A percentile compares a stretch with the other conserved stretches of the same genome.
Conservation (phyloP, 2,329 filamentous ascomycete species). For the Fusarium solani-melongenae region DNA sequence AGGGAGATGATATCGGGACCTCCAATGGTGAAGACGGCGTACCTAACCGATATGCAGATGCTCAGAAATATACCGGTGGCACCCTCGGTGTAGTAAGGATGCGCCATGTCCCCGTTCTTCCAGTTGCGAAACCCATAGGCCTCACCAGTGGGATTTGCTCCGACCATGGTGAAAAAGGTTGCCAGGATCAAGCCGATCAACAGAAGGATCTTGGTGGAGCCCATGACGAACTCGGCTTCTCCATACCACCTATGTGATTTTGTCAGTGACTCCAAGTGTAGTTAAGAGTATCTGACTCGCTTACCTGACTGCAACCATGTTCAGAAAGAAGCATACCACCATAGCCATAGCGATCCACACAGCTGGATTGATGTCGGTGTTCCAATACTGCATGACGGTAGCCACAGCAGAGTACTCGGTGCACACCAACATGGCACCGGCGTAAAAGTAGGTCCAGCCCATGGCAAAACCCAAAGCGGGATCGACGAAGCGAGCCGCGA, state of each 20-base stretch:
- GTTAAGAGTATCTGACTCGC: conserved; percentile 29
- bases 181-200: conserved; percentile 67
- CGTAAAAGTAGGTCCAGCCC: conserved; percentile 63
- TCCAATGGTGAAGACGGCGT: conserved; percentile 75
- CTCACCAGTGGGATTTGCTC: conserved; percentile 72
- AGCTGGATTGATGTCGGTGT: conserved; percentile 54
- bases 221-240: conserved; percentile 64
- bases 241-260: conserved; percentile 48
- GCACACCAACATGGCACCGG: conserved; percentile 58
- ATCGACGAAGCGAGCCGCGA: conserved; percentile 66
- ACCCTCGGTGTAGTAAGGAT: conserved; percentile 53
- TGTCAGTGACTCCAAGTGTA: not conserved
- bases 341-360: conserved; percentile 62
- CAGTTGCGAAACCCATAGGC: conserved; percentile 72
- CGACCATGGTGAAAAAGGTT: conserved; percentile 76
- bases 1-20: conserved; percentile 74
- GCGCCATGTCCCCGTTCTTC: conserved; percentile 48
- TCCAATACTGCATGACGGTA: conserved; percentile 59
- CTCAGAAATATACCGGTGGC: conserved; percentile 71
- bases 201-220: conserved; percentile 62
- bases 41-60: conserved; percentile 66
- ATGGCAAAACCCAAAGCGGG: conserved; percentile 67
- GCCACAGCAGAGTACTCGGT: conserved; percentile 58
- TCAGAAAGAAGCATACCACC: conserved; percentile 57
- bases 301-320: conserved; percentile 57